A percentile compares a stretch with the other conserved stretches of the same genome.
phyloP scores from a whole-genome alignment of 495 filamentous ascomycete genomes.

The Hypoxylon lenormandii region DNA sequence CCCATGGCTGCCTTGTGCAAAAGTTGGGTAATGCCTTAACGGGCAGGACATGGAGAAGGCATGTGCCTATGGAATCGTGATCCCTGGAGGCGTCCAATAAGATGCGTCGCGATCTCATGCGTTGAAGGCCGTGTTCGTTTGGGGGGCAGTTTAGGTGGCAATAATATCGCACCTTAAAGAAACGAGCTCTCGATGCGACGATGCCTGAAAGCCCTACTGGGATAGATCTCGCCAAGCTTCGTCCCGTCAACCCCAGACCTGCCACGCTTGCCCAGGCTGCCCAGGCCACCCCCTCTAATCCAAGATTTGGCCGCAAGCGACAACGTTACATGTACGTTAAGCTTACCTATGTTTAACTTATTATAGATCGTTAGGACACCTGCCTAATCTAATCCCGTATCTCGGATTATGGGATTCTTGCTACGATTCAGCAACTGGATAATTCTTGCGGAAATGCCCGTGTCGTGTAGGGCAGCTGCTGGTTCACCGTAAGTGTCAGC shows the following conservation, averaged over 20 bases:
- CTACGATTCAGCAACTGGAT: slow-evolving; percentile 4
- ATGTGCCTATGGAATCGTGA: slow-evolving; percentile 16
- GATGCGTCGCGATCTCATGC: slow-evolving; percentile 5
- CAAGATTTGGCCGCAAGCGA: slow-evolving; percentile 13
- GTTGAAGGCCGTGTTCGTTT: slow-evolving; percentile 8
- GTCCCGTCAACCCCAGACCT: slow-evolving; percentile 20
- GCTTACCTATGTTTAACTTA: background rate
- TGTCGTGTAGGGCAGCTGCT: slow-evolving; percentile 18
- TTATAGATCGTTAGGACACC: slow-evolving; percentile 11
- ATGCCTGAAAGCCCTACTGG: slow-evolving; percentile 22
- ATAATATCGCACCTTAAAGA: background rate
- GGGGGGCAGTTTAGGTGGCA: background rate
- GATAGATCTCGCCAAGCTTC: slow-evolving; percentile 36
- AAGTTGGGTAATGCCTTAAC: slow-evolving; percentile 9
- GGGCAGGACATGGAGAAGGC: slow-evolving; percentile 21
- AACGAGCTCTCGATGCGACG: slow-evolving; percentile 17
- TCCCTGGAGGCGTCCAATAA: slow-evolving; percentile 10
- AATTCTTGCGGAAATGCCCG: slow-evolving; percentile 12
- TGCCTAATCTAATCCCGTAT: slow-evolving; percentile 21
- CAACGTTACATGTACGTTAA: slow-evolving; percentile 34
- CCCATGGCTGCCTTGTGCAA: background rate
- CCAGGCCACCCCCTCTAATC: slow-evolving; percentile 6
- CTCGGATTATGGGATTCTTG: background rate
- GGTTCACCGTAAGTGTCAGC: background rate
- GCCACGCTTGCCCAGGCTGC: background rate